A percentile compares a stretch with the other conserved stretches of the same genome.
These are phyloP conservation scores for Adansonia rubrostipa DNA, from an alignment of 441 rosid species.

Conservation along the genomic window DNA sequence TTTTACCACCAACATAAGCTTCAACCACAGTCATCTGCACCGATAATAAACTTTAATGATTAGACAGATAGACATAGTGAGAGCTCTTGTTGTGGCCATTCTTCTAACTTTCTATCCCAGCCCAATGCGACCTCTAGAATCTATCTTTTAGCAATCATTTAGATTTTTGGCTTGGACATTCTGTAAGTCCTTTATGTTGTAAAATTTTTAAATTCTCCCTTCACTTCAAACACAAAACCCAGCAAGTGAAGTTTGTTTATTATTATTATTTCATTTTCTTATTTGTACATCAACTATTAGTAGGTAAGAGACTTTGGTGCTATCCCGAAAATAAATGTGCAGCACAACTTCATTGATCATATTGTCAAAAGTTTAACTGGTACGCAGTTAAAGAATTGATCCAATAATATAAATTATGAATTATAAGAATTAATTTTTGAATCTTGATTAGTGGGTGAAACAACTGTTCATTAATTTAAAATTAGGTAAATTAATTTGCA, in stretches of 20 bases:
- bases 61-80: neutral
- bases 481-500: neutral
- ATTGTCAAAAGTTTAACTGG: neutral
- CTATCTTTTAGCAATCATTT: neutral
- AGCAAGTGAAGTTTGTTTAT: neutral
- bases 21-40: constrained; percentile 87
- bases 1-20: constrained; percentile 66
- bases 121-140: too few relatives aligned
- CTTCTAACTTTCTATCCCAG: too few relatives aligned
- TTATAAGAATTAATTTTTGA: neutral
- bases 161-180: neutral
- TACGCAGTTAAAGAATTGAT: neutral
- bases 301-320: neutral
- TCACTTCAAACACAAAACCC: neutral
- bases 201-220: neutral
- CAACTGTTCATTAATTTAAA: neutral
- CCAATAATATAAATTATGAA: neutral
- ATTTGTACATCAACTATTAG: too few relatives aligned
- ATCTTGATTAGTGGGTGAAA: neutral
- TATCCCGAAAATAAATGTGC: neutral
- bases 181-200: neutral
- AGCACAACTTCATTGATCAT: neutral
- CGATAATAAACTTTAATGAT: neutral
- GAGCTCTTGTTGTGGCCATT: too few relatives aligned
- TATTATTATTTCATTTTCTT: neutral